Evolutionary conservation across 2,329 filamentous ascomycete genomes (phyloP), one percentile per base, ranked within the genome.

Genomic region (Ophiocordyceps camponoti-floridani): DNA sequence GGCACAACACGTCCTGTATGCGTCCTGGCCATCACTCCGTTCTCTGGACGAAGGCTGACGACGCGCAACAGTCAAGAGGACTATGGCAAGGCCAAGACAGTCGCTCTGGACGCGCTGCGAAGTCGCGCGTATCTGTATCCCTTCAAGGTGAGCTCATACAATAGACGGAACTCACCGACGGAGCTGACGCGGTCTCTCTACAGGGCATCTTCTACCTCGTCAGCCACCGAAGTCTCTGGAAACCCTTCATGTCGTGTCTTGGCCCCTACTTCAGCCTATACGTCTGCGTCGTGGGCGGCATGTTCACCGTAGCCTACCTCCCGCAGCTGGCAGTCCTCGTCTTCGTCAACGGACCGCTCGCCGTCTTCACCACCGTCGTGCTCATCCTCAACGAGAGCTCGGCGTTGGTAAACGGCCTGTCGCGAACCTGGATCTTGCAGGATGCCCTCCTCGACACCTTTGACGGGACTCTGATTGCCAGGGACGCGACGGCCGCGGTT

Each of bases 361-460:
- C 84, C 4, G 78, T 82, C n/a, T 62, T 86, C 47, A 79, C 80
- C 65, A n/a, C n/a, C n/a, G n/a, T n/a, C n/a, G n/a, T n/a, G n/a
- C n/a, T n/a, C n/a, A n/a, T n/a, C n/a, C n/a, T 80, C 40, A 75
- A 67, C 50, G 75, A 79, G 59, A 77, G 72, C 53, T 70, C 75
- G 2, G 69, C 72, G 13, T 67, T 80, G 45, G 68, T 75, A 50
- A 73, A 69, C 50, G 54, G 72, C 33, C 52, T 78, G 14, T 71
- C 76, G 9, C 77, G 79, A 53, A 80, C 74, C 40, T 89, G 86
- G 57, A 63, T 94, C 35, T 74, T 94, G 41, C 78, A 84, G 51
- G 85, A 93, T 49, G 82, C 85, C 0, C 68, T 95, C 31, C 69
- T 91, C 26, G 87, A 95, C 59, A 89, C 84, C 0, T 95, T 95